A percentile compares a stretch with the other conserved stretches of the same genome.
phyloP scores from a whole-genome alignment of 2,329 filamentous ascomycete species.

The Ophiobolus disseminans region DNA sequence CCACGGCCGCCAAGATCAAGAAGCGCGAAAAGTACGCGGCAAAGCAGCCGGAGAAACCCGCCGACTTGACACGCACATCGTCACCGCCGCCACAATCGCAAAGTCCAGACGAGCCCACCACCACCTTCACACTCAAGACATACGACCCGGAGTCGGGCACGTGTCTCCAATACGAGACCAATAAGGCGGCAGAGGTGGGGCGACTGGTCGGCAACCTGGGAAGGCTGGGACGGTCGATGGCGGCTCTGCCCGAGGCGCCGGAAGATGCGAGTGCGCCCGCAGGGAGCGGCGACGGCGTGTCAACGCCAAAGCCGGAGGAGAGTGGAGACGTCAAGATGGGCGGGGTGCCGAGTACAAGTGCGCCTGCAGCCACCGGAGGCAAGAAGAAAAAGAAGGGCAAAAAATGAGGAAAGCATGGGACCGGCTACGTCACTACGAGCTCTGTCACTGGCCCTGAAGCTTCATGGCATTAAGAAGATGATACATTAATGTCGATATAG shows the following conservation, averaged over 20 bases:
- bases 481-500: too few species aligned
- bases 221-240: conserved; percentile 71
- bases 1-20: conserved; percentile 38
- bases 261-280: conserved; percentile 49
- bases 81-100: conserved; percentile 38
- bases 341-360: conserved; percentile 29
- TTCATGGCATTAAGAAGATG: too few species aligned
- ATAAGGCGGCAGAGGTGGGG: conserved; percentile 88
- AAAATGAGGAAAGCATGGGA: conserved; percentile 47
- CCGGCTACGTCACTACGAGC: not conserved
- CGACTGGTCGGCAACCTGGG: conserved; percentile 80
- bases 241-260: conserved; percentile 53
- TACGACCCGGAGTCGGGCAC: conserved; percentile 84
- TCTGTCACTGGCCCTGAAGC: too few species aligned
- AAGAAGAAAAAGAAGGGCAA: conserved; percentile 62
- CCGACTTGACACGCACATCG: conserved; percentile 28
- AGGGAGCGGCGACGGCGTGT: conserved; percentile 29
- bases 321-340: conserved; percentile 38
- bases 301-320: conserved; percentile 44
- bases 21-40: conserved; percentile 44
- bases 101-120: conserved; percentile 50
- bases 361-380: conserved; percentile 30
- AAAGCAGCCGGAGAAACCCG: conserved; percentile 38
- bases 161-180: conserved; percentile 88
- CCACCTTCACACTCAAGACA: conserved; percentile 83